phyloP scores from a whole-genome alignment of 805 yeast species.

The Blastobotrys americana region DNA sequence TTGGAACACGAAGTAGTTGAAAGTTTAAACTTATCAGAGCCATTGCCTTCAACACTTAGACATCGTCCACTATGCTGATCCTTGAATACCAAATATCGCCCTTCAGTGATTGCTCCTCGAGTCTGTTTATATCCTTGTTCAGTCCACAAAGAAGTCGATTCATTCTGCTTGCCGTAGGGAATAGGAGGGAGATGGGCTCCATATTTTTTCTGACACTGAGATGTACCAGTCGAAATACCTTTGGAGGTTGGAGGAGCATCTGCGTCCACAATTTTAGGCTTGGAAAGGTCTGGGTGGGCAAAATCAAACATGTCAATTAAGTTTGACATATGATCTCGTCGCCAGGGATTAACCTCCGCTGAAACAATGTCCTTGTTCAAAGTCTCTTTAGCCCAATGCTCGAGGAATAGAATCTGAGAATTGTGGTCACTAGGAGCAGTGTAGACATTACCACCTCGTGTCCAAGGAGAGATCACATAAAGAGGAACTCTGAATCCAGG shows the following conservation, averaged over 20 bases:
- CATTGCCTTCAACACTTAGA: not conserved
- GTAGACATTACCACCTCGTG: slow-evolving; percentile 23
- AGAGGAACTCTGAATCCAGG: slow-evolving; percentile 24
- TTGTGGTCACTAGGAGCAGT: slow-evolving; percentile 23
- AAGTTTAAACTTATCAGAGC: not conserved
- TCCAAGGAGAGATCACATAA: slow-evolving; percentile 21
- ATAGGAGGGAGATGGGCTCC: slow-evolving; percentile 12
- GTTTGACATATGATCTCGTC: slow-evolving; percentile 22
- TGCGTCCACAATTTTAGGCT: slow-evolving; percentile 11
- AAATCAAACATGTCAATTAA: slow-evolving; percentile 20
- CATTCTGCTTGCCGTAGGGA: slow-evolving; percentile 20
- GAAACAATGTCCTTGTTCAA: slow-evolving; percentile 10
- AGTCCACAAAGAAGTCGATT: slow-evolving; percentile 11
- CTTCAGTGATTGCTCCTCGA: slow-evolving; percentile 22
- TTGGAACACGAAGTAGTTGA: not conserved
- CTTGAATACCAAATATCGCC: slow-evolving; percentile 17
- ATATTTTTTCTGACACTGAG: slow-evolving; percentile 10
- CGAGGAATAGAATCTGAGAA: slow-evolving; percentile 23
- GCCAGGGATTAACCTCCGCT: slow-evolving; percentile 18
- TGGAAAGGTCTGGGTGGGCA: slow-evolving; percentile 12
- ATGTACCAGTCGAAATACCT: slow-evolving; percentile 8
- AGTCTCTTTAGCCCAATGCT: slow-evolving; percentile 19
- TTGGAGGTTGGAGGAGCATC: slow-evolving; percentile 7
- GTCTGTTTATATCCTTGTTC: slow-evolving; percentile 18
- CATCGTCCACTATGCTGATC: not conserved